These are phyloP conservation scores for Miscanthus lutarioriparius DNA, from an alignment of 176 grass and related monocot genomes.

Conservation along the genomic window DNA sequence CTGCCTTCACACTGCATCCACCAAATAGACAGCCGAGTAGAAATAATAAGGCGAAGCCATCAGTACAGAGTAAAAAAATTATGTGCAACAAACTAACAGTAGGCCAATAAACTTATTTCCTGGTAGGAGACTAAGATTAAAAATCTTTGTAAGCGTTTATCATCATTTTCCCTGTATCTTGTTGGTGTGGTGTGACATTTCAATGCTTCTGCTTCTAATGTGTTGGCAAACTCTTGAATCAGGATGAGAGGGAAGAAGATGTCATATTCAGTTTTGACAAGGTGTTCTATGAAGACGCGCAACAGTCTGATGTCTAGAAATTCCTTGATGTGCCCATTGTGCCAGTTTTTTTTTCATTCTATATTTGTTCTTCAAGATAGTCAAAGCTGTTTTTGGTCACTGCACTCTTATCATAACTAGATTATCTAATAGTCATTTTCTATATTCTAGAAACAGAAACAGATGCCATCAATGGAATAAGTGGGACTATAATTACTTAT, in stretches of 20 bases:
- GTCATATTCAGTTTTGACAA: slow-evolving; percentile 73
- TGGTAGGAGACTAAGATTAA: too few species aligned
- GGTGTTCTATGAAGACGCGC: slow-evolving; percentile 69
- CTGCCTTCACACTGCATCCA: too few species aligned
- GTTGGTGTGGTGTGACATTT: neutral
- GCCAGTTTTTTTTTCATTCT: slow-evolving; percentile 38
- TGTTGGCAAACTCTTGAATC: neutral
- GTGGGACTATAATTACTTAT: slow-evolving; percentile 81
- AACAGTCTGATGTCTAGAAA: slow-evolving; percentile 71
- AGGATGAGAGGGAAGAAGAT: slow-evolving; percentile 87
- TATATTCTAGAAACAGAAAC: slow-evolving; percentile 9
- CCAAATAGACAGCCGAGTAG: too few species aligned
- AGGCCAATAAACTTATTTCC: too few species aligned
- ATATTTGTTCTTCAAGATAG: slow-evolving; percentile 14
- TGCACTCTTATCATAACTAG: slow-evolving; percentile 5
- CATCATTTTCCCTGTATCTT: slow-evolving; percentile 19
- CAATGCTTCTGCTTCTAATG: slow-evolving; percentile 3
- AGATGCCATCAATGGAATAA: slow-evolving; percentile 72
- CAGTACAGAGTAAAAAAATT: too few species aligned
- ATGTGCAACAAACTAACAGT: too few species aligned
- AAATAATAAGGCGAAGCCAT: too few species aligned
- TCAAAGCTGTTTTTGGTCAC: neutral
- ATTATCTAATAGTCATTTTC: neutral
- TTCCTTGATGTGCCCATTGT: slow-evolving; percentile 67
- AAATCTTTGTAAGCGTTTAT: neutral